Conservation (phyloP, 371 early-diverging fungal genomes). For the Actinomortierella wolfii region DNA sequence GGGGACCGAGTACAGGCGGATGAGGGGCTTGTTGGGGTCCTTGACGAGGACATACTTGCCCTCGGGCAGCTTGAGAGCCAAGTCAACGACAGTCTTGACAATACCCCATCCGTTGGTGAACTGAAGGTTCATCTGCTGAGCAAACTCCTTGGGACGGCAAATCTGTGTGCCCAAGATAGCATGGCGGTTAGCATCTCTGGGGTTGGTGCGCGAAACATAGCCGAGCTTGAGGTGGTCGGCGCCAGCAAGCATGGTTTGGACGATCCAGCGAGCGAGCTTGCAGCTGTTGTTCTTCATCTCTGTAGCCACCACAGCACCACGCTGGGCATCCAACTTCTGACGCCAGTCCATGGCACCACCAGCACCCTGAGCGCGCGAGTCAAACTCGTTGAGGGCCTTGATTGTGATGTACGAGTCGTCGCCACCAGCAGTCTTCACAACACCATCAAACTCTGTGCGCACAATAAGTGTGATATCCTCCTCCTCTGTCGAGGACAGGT, state of each 20-base stretch:
- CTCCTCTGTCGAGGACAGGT: slow-evolving; percentile 61
- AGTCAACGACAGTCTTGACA: slow-evolving; percentile 88
- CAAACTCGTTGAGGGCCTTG: slow-evolving; percentile 92
- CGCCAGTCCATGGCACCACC: slow-evolving; percentile 95
- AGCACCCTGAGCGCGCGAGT: slow-evolving; percentile 83
- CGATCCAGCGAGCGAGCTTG: slow-evolving; percentile 94
- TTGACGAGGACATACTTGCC: slow-evolving; percentile 94
- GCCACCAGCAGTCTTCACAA: slow-evolving; percentile 63
- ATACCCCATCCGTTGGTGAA: slow-evolving; percentile 94
- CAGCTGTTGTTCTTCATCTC: slow-evolving; percentile 98
- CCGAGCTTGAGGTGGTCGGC: slow-evolving; percentile 93
- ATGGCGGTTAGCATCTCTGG: slow-evolving; percentile 85
- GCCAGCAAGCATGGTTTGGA: slow-evolving; percentile 88
- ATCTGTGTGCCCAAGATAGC: slow-evolving; percentile 83
- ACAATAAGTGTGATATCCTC: slow-evolving; percentile 69
- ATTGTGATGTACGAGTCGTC: slow-evolving; percentile 71
- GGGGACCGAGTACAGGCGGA: slow-evolving; percentile 82
- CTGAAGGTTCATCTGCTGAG: slow-evolving; percentile 86
- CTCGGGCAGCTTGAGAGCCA: slow-evolving; percentile 84
- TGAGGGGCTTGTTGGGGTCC: slow-evolving; percentile 93
- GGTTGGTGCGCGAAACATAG: slow-evolving; percentile 73
- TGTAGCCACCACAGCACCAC: slow-evolving; percentile 96
- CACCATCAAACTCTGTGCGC: slow-evolving; percentile 92
- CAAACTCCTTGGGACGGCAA: slow-evolving; percentile 92
- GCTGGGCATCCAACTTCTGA: slow-evolving; percentile 91